A percentile compares a stretch with the other conserved stretches of the same genome.
Evolutionary conservation across 768 basidiomycete species (phyloP).

Genomic region (Pleurotus giganteus): DNA sequence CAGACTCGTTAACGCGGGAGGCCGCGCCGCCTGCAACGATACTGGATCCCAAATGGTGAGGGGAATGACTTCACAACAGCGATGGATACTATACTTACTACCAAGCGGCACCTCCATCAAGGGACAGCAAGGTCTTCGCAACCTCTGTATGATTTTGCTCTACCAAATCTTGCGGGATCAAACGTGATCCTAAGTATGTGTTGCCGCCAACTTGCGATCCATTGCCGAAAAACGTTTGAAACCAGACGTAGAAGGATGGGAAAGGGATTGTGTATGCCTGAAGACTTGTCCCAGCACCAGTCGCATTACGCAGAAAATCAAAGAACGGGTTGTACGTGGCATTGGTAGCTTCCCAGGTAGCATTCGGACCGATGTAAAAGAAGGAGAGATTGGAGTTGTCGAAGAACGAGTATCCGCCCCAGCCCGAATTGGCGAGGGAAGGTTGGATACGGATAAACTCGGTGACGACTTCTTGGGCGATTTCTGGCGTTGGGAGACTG

Average conservation of each 20-base stretch:
- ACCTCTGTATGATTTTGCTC: slow-evolving; percentile 21
- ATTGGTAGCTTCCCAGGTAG: slow-evolving; percentile 31
- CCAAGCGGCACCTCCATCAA: slow-evolving; percentile 9
- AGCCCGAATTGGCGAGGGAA: slow-evolving; percentile 38
- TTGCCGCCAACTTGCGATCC: slow-evolving; percentile 19
- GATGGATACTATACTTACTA: slow-evolving; percentile 12
- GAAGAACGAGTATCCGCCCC: slow-evolving; percentile 37
- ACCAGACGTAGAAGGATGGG: slow-evolving; percentile 25
- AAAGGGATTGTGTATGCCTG: slow-evolving; percentile 14
- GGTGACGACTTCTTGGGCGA: slow-evolving; percentile 27
- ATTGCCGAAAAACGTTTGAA: slow-evolving; percentile 7
- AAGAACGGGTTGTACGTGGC: slow-evolving; percentile 32
- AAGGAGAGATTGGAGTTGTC: slow-evolving; percentile 20
- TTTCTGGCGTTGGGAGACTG: slow-evolving; percentile 28
- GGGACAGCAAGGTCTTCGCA: slow-evolving; percentile 16
- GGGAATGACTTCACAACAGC: background rate
- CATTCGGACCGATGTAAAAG: slow-evolving; percentile 30
- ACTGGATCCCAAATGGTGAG: slow-evolving; percentile 20
- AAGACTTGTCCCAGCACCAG: slow-evolving; percentile 14
- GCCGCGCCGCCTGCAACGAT: slow-evolving; percentile 45
- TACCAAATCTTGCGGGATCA: slow-evolving; percentile 28
- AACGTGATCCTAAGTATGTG: slow-evolving; percentile 29
- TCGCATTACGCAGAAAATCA: slow-evolving; percentile 22
- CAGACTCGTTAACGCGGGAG: slow-evolving; percentile 29
- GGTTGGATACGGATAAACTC: slow-evolving; percentile 33